Conservation (phyloP, 305 asterid genomes). For the Withania somnifera region DNA sequence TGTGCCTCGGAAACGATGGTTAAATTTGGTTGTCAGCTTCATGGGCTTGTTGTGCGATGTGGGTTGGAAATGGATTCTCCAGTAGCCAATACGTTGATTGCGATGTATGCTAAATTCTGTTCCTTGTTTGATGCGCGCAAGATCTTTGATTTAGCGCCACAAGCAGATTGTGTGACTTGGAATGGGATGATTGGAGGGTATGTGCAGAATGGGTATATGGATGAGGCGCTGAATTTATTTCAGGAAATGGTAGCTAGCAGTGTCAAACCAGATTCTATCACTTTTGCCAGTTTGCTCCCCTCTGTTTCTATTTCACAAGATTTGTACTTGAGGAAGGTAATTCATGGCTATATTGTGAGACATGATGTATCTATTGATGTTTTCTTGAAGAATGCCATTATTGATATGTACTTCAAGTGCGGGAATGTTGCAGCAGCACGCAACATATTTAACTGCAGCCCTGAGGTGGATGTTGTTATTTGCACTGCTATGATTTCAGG, state of each 20-base stretch:
- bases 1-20: conserved; percentile 47
- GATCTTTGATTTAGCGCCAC: conserved; percentile 37
- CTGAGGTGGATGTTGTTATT: conserved; percentile 51
- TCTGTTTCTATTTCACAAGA: conserved; percentile 32
- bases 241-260: conserved; percentile 31
- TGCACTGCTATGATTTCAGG: conserved; percentile 84
- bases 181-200: conserved; percentile 78
- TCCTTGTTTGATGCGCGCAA: conserved; percentile 42
- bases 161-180: conserved; percentile 49
- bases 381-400: conserved; percentile 69
- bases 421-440: conserved; percentile 48
- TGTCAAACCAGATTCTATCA: conserved; percentile 54
- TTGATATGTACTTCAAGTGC: conserved; percentile 76
- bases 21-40: conserved; percentile 49
- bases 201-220: conserved; percentile 56
- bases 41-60: conserved; percentile 41
- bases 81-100: conserved; percentile 55
- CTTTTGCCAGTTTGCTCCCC: conserved; percentile 75
- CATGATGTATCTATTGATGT: conserved; percentile 43
- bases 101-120: conserved; percentile 64
- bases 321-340: conserved; percentile 44
- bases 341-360: conserved; percentile 57
- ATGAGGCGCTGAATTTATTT: conserved; percentile 44
- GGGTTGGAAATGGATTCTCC: conserved; percentile 54
- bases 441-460: conserved; percentile 34